phyloP scores from a whole-genome alignment of 768 basidiomycete genomes.

The Chlorophyllum brunneum region DNA sequence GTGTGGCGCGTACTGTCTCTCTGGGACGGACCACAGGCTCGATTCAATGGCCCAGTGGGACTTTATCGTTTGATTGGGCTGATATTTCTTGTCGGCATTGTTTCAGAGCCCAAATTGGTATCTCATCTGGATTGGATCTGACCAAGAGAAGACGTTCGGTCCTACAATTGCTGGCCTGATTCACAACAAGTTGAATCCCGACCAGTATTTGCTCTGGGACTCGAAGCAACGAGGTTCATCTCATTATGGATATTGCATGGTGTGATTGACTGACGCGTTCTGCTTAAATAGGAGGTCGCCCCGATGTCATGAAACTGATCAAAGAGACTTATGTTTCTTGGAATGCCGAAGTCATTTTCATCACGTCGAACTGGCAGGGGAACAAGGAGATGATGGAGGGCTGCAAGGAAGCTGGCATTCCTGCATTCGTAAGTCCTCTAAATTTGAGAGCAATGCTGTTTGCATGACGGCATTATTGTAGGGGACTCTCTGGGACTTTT shows the following conservation, averaged over 20 bases:
- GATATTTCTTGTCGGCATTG: neutral
- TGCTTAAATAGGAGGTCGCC: slow-evolving; percentile 50
- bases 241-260: neutral
- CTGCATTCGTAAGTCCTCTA: slow-evolving; percentile 47
- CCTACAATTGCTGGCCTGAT: slow-evolving; percentile 75
- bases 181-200: slow-evolving; percentile 60
- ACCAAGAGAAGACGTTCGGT: slow-evolving; percentile 84
- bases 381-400: slow-evolving; percentile 84
- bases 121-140: slow-evolving; percentile 81
- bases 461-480: slow-evolving; percentile 15
- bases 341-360: slow-evolving; percentile 81
- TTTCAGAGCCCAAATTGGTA: slow-evolving; percentile 53
- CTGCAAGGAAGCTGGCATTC: slow-evolving; percentile 67
- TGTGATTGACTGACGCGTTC: neutral
- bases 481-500: slow-evolving; percentile 77
- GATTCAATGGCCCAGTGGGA: too few species aligned
- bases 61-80: neutral
- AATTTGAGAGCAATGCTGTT: neutral
- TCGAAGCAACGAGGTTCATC: slow-evolving; percentile 59
- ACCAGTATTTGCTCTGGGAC: slow-evolving; percentile 77
- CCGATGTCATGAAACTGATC: slow-evolving; percentile 75
- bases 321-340: slow-evolving; percentile 71
- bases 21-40: too few species aligned
- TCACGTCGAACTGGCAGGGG: slow-evolving; percentile 75
- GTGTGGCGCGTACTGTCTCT: slow-evolving; percentile 17